Evolutionary conservation across 1,284 basidiomycete species (phyloP), one percentile per base, ranked within the genome.

Genomic region (Sanguinoderma infundibulare): DNA sequence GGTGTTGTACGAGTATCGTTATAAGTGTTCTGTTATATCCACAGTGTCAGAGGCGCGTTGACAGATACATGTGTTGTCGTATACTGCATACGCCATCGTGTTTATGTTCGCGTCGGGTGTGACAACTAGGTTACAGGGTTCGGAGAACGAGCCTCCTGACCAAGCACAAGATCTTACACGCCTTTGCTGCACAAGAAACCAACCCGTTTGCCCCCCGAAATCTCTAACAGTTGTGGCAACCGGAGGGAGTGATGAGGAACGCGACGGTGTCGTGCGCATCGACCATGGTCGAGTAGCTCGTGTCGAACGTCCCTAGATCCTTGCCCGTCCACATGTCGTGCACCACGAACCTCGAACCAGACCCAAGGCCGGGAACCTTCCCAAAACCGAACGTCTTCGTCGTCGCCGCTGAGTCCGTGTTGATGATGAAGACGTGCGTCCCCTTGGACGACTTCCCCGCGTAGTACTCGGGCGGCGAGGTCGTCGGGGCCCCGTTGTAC

Each of bases 271-370:
- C 84, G 67, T 85, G 84, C 0, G 81, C 69, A 4, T 74, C 79
- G 44, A 86, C 73, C 30, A 69, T 77, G 22, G 78, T 68, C 7
- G 77, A 75, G 65, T n/a, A n/a, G n/a, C 67, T 77, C 3, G 71
- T 70, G 5, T 71, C 66, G 64, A 77, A 81, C 1, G 72, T 80
- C 17, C 81, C 83, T 9, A 84, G 57, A 67, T 83, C 79, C 20
- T 67, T 68, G 6, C 78, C 78, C 10, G 77, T 73, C 83, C 83
- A 85, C 84, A 86, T 85, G 65, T 86, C 83, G 60, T 83, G 82
- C 28, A 86, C 68, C 56, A 72, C 75, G 65, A 77, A 84, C n/a
- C n/a, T n/a, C n/a, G 69, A n/a, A n/a, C n/a, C n/a, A 3, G 73
- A n/a, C n/a, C n/a, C 73, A 20, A 85, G 67, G 0, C 79, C 79